Conservation (phyloP, 2,329 filamentous ascomycete genomes). For the Venturia carpophila region DNA sequence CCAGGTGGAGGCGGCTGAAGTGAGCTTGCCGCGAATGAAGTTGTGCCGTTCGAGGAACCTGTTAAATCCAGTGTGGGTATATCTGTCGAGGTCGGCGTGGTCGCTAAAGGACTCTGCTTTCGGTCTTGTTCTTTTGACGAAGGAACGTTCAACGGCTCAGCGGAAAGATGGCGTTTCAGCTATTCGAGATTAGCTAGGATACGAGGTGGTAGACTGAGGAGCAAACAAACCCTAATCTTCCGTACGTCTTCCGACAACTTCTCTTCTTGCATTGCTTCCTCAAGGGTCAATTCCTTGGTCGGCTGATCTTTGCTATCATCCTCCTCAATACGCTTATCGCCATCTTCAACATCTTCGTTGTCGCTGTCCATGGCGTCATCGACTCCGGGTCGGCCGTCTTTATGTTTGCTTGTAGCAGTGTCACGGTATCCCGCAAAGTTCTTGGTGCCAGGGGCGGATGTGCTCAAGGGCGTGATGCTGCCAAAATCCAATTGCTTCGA, state of each 20-base stretch:
- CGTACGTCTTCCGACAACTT: conserved; percentile 75
- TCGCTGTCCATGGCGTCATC: conserved; percentile 63
- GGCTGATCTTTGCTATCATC: conserved; percentile 37
- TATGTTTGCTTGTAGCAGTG: conserved; percentile 40
- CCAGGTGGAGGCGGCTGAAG: conserved; percentile 27
- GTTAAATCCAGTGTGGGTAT: not conserved
- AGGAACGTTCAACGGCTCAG: conserved; percentile 48
- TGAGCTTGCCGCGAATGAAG: conserved; percentile 19
- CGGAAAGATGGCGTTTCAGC: conserved; percentile 75
- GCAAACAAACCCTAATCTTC: conserved; percentile 61
- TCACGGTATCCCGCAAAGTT: conserved; percentile 87
- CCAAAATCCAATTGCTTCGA: conserved; percentile 81
- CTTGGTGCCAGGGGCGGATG: conserved; percentile 66
- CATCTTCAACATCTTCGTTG: conserved; percentile 59
- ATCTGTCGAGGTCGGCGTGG: conserved; percentile 16
- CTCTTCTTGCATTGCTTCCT: conserved; percentile 63
- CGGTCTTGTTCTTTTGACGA: conserved; percentile 14
- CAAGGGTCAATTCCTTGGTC: conserved; percentile 49
- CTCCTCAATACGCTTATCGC: conserved; percentile 54
- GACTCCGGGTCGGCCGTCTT: conserved; percentile 37
- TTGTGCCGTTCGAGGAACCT: conserved; percentile 18
- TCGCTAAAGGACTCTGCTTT: conserved; percentile 22
- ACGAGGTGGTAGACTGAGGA: not conserved
- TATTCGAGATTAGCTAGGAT: conserved; percentile 29
- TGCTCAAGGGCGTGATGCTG: conserved; percentile 66